Evolutionary conservation across 2,329 filamentous ascomycete genomes (phyloP).

Genomic region (Neopestalotiopsis sp.): DNA sequence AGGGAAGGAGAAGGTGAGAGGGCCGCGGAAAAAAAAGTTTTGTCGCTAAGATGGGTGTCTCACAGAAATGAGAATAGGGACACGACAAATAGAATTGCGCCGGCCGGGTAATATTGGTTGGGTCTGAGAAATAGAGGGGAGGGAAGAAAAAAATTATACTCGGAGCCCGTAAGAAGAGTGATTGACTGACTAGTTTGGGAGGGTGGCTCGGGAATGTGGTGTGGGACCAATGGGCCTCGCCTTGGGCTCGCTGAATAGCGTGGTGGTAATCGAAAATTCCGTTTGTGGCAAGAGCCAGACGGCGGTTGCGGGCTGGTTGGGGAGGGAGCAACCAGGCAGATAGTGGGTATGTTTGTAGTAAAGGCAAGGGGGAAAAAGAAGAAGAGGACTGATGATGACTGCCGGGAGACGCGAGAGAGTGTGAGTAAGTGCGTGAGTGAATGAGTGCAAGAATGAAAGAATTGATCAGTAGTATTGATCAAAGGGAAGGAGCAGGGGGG

Average conservation of each 20-base stretch:
- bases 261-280: conserved; percentile 1
- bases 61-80: neutral
- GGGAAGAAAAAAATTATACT: neutral
- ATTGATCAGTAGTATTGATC: neutral
- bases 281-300: neutral
- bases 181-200: neutral
- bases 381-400: neutral
- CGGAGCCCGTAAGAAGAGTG: neutral
- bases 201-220: neutral
- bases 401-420: neutral
- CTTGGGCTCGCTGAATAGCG: neutral
- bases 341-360: neutral
- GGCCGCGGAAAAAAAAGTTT: neutral
- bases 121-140: neutral
- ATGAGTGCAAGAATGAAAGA: neutral
- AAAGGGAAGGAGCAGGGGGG: neutral
- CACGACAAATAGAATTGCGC: neutral
- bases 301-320: neutral
- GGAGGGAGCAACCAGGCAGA: neutral
- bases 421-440: neutral
- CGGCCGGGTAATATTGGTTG: neutral
- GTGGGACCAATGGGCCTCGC: neutral
- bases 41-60: neutral
- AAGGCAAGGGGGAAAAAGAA: neutral
- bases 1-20: neutral